Evolutionary conservation across 225 moss, liverwort and hornwort species (phyloP).

Genomic region (Neckera pumila): DNA sequence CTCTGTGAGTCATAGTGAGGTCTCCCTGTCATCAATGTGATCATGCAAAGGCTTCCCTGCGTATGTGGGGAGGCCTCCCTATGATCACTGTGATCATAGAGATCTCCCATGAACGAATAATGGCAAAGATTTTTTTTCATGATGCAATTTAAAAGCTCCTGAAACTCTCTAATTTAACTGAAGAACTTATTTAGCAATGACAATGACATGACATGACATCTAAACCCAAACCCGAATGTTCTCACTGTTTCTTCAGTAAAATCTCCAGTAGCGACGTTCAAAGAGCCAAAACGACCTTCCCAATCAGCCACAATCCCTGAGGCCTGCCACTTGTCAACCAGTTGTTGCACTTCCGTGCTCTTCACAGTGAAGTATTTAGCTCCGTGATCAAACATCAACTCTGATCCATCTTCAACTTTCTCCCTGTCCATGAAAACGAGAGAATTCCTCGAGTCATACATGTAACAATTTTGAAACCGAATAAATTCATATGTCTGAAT

Average conservation of each 20-base stretch:
- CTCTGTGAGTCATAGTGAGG: background rate
- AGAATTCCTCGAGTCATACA: background rate
- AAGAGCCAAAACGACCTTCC: slow-evolving; percentile 63
- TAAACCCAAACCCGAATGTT: background rate
- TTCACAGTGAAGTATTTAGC: slow-evolving; percentile 86
- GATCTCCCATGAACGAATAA: background rate
- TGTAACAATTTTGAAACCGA: background rate
- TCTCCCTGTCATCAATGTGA: background rate
- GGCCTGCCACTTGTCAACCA: slow-evolving; percentile 80
- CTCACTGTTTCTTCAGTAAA: slow-evolving; percentile 80
- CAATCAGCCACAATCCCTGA: slow-evolving; percentile 70
- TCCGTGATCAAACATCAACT: slow-evolving; percentile 88
- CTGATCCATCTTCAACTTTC: slow-evolving; percentile 47
- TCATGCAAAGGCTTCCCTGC: background rate
- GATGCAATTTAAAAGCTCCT: background rate
- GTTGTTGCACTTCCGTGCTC: slow-evolving; percentile 51
- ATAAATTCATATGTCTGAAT: background rate
- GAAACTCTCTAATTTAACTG: background rate
- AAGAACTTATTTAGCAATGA: background rate
- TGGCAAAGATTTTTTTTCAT: background rate
- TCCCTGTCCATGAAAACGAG: slow-evolving; percentile 29
- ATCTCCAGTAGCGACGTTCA: slow-evolving; percentile 35
- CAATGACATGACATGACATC: background rate
- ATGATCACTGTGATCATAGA: background rate
- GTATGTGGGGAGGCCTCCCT: background rate